These are phyloP conservation scores for Sporothrix sp. DNA, from an alignment of 2,329 filamentous ascomycete species.

Conservation along the genomic window DNA sequence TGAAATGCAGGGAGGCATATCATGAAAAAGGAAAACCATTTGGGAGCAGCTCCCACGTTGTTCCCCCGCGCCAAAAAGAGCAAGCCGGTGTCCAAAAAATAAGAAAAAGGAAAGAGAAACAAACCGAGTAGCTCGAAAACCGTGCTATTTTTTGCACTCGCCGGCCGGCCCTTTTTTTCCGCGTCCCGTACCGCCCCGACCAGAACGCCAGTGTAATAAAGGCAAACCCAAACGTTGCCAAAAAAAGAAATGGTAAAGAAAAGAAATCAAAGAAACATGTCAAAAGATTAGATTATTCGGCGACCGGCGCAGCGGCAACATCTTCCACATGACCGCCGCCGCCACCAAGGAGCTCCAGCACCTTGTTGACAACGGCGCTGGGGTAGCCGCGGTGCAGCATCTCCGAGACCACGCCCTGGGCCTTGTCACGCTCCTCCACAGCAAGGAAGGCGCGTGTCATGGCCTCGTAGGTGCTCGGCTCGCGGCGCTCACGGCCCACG, in stretches of 20 bases:
- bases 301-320: conserved; percentile 23
- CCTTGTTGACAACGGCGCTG: conserved; percentile 83
- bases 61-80: neutral
- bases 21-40: conserved; percentile 1
- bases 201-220: conserved; percentile 3
- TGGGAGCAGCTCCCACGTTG: neutral
- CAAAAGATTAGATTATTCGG: neutral
- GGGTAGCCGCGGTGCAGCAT: conserved; percentile 89
- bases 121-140: conserved; percentile 1
- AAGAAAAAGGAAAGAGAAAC: conserved; percentile 3
- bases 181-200: neutral
- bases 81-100: conserved; percentile 11
- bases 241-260: neutral
- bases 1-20: neutral
- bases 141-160: neutral
- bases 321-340: conserved; percentile 40
- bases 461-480: conserved; percentile 96
- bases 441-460: conserved; percentile 93
- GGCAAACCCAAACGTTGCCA: neutral
- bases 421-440: conserved; percentile 66
- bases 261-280: conserved; percentile 4
- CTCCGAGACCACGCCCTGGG: conserved; percentile 73
- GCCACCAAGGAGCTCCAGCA: conserved; percentile 74
- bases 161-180: neutral
- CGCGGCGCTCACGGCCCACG: conserved; percentile 69